Evolutionary conservation across 2,329 filamentous ascomycete genomes (phyloP), one percentile per base, ranked within the genome.

Genomic region (Cryoendolithus antarcticus): DNA sequence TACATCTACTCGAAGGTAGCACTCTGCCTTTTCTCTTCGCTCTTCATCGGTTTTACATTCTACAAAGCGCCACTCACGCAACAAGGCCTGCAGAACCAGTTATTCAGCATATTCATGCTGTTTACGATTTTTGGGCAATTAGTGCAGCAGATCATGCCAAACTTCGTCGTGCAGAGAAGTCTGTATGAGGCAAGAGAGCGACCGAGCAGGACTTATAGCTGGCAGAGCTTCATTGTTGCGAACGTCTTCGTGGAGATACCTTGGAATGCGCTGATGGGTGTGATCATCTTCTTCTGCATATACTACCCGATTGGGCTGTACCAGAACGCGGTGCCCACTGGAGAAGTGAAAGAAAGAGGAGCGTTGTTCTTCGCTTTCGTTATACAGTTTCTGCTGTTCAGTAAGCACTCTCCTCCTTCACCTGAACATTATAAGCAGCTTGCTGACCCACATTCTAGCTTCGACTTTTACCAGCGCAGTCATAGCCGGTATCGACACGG

Each of bases 31-130:
- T 61, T 77, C 10, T 70, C 71, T 47, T 68, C 79, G 3, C 70
- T 93, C 9, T 93, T 89, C 59, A 83, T 91, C 52, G 85, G 84
- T 24, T 86, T 89, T 51, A 84, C 84, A 32, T 86, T 91, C 62
- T 84, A 74, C 69, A 71, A 75, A 31, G 77, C 82, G 1, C 74
- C 76, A 24, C 79, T 79, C 62, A 77, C 75, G 7, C 72, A 80
- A 32, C 82, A 86, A 55, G 86, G 85, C 38, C 68, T 93, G 9
- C 82, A 89, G 61, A 88, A 91, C 63, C 82, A 88, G 50, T 79
- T 89, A 69, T 93, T 93, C 57, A 73, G 77, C 55, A 81, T 91
- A 47, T 93, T 93, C 70, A 82, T 89, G 71, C 63, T 89, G 38
- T 67, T 70, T 52, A 89, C 80, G 32, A 76, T 93, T 55, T 93